Base-by-base conservation (phyloP, 352 stramenopile genomes). In the Phytophthora macrochlamydospora region DNA sequence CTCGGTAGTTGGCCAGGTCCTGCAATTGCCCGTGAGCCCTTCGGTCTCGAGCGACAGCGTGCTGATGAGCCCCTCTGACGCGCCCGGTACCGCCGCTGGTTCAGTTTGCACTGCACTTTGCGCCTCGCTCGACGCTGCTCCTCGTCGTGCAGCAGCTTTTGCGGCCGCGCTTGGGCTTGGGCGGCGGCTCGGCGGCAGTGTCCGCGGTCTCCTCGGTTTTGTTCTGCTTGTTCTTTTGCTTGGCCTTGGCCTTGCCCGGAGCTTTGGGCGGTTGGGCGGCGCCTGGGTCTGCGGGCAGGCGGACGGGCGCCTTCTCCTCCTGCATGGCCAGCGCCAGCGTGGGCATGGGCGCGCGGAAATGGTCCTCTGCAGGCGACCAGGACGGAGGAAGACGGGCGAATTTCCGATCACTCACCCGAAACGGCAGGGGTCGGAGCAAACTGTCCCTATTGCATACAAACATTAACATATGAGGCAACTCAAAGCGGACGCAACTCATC, bases 71-170 rank as follows among this genome's bases (percentile, higher is more conserved):
- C 81, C 38, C 76, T 61, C 62, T 92, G 83, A 51, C 81, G 69
- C 3, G 81, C 83, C n/a, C 83, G 71, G 56, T 92, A 92, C 35
- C 83, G 59, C 7, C 83, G 79, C 50, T 92, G 83, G 61, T 92
- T 92, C 50, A 92, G 73, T 48, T 89, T 89, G 67, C 83, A 92
- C 62, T 92, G 83, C 60, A 75, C 78, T 59, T 92, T 92, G 33
- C 83, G 83, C 24, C 83, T 64, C 3, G 75, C 67, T 50, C 85
- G 87, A 33, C 81, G 81, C 52, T 89, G 75, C 42, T 75, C 83
- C 35, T 90, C 83, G 54, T 92, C 70, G 64, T 92, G 77, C 32
- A 92, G 71, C 14, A 92, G 60, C 14, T 70, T 79, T 75, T 72
- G 1, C 83, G 75, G 2, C 83, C 83, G 18, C 83, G 79, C 11